Base-by-base conservation (phyloP, 2,329 filamentous ascomycete species). In the Fusarium sambucinum region DNA sequence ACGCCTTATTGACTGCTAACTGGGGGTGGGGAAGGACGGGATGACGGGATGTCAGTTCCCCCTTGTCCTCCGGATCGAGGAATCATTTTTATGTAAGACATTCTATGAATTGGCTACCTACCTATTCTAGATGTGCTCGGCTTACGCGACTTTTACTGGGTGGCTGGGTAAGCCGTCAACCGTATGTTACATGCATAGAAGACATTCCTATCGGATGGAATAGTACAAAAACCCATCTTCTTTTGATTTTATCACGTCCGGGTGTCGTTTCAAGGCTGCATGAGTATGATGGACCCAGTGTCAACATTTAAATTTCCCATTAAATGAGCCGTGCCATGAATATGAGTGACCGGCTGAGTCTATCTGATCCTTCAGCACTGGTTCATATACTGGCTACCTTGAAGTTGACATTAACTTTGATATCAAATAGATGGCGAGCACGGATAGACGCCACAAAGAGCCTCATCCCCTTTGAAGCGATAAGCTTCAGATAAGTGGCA, bases 381-480 rank as follows among this genome's bases (percentile, higher is more conserved):
- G 19, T 12, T 21, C 6, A 45, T 6, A 12, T n/a, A 19, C 13
- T 21, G 5, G 5, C 13, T 21, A 0, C 3, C 1, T 16, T n/a
- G 46, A 25, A 30, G 40, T 35, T 25, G 4, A 35, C 19, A 35
- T 35, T 21, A 10, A 35, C 13, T 35, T 21, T 27, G 12, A 19
- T 27, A n/a, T 13, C n/a, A n/a, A n/a, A n/a, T n/a, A n/a, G n/a
- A n/a, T n/a, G n/a, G n/a, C n/a, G n/a, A n/a, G n/a, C n/a, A n/a
- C n/a, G n/a, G n/a, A n/a, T n/a, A 30, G 27, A n/a, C 56, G 46
- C 56, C 56, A 61, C 56, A 17, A 60, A 45, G 45, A 60, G 56
- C 46, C 56, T 46, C 56, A 61, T 19, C 32, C 16, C 5, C 7
- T 9, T 16, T n/a, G 12, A 30, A 16, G 21, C 16, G 9, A 21